Evolutionary conservation across 2,329 filamentous ascomycete genomes (phyloP).

Genomic region (Hawksworthiomyces lignivorus): DNA sequence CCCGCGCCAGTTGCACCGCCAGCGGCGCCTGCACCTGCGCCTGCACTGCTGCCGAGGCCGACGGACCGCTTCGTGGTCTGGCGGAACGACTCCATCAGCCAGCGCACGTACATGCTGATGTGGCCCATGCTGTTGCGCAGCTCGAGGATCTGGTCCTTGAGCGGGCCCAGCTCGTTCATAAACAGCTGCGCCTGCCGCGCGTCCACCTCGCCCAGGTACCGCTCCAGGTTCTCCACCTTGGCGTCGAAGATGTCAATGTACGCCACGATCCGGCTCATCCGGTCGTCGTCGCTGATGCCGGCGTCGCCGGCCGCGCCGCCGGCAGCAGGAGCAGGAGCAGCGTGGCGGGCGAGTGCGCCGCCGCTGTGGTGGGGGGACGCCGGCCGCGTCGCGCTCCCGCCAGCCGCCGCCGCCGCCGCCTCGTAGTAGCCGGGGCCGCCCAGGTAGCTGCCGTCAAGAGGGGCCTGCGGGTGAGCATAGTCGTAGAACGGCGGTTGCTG

Average conservation of each 20-base stretch:
- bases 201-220: conserved; percentile 50
- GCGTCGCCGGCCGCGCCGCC: not conserved
- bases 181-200: conserved; percentile 53
- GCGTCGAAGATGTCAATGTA: conserved; percentile 45
- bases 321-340: not conserved
- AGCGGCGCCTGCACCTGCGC: not conserved
- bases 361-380: not conserved
- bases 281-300: conserved; percentile 13
- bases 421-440: conserved; percentile 3
- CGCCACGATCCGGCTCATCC: conserved; percentile 34
- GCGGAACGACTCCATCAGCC: conserved; percentile 37
- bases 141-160: conserved; percentile 56
- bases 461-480: not conserved
- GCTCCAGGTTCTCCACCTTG: conserved; percentile 49
- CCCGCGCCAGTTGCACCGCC: conserved; percentile 1
- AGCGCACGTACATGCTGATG: conserved; percentile 52
- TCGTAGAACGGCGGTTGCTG: not conserved
- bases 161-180: conserved; percentile 53
- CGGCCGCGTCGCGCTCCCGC: not conserved
- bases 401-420: not conserved
- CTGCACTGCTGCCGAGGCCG: not conserved
- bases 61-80: conserved; percentile 13
- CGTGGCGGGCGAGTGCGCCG: too few relatives aligned
- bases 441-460: not conserved
- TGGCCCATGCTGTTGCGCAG: conserved; percentile 49